Evolutionary conservation across 2,329 filamentous ascomycete species (phyloP).

Genomic region (Raffaelea arxii): DNA sequence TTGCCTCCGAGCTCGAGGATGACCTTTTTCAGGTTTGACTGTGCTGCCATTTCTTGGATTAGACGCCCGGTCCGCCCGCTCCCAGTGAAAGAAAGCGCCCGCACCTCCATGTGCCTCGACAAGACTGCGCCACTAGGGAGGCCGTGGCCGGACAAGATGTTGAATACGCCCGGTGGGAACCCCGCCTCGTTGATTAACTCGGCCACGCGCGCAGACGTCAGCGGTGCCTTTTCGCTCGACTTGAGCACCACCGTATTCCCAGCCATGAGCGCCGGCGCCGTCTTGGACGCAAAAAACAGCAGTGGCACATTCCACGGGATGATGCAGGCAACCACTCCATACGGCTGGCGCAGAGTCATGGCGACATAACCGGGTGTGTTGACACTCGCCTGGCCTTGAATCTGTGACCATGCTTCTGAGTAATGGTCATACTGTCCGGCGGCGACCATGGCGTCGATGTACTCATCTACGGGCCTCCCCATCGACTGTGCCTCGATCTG

Average conservation of each 20-base stretch:
- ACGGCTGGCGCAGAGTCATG: slow-evolving; percentile 37
- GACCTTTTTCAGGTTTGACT: slow-evolving; percentile 51
- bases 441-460: slow-evolving; percentile 26
- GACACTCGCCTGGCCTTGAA: slow-evolving; percentile 34
- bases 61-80: slow-evolving; percentile 47
- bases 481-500: slow-evolving; percentile 34
- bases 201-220: slow-evolving; percentile 46
- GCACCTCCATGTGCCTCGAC: slow-evolving; percentile 26
- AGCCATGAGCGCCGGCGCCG: slow-evolving; percentile 51
- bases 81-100: slow-evolving; percentile 55
- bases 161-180: slow-evolving; percentile 60
- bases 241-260: slow-evolving; percentile 49
- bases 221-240: slow-evolving; percentile 47
- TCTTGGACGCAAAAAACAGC: slow-evolving; percentile 57
- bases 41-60: slow-evolving; percentile 51
- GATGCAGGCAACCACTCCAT: slow-evolving; percentile 44
- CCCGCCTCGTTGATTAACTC: slow-evolving; percentile 56
- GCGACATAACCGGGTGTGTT: slow-evolving; percentile 37
- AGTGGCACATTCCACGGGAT: slow-evolving; percentile 59
- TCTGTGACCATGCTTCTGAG: slow-evolving; percentile 29
- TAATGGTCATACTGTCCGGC: slow-evolving; percentile 29
- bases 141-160: slow-evolving; percentile 57
- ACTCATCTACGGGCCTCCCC: slow-evolving; percentile 29
- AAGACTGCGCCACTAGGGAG: slow-evolving; percentile 12
- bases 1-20: slow-evolving; percentile 52